Conservation (phyloP, 2,329 filamentous ascomycete species). For the Fusarium humuli region DNA sequence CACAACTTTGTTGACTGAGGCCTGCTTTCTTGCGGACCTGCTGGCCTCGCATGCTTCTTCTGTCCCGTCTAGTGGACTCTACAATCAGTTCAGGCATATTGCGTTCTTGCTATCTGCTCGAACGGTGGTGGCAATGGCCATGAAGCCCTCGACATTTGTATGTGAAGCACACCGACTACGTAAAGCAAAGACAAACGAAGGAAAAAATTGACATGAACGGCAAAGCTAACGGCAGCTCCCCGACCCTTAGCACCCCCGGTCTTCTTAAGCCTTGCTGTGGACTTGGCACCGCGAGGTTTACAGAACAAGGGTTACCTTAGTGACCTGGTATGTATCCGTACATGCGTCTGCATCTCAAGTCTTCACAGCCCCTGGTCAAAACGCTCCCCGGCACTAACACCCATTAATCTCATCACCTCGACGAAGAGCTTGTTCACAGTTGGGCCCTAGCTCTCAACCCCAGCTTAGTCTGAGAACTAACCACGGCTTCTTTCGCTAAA, state of each 20-base stretch:
- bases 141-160: background rate
- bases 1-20: slow-evolving; percentile 37
- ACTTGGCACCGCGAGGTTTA: slow-evolving; percentile 36
- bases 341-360: slow-evolving; percentile 38
- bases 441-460: slow-evolving; percentile 40
- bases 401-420: slow-evolving; percentile 38
- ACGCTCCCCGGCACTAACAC: slow-evolving; percentile 41
- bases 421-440: slow-evolving; percentile 34
- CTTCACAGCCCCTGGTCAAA: slow-evolving; percentile 37
- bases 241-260: slow-evolving; percentile 42
- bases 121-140: background rate
- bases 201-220: slow-evolving; percentile 34
- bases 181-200: slow-evolving; percentile 6
- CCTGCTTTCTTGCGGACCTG: slow-evolving; percentile 32
- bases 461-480: slow-evolving; percentile 39
- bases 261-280: slow-evolving; percentile 44
- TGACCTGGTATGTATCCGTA: slow-evolving; percentile 36
- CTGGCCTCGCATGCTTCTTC: slow-evolving; percentile 36
- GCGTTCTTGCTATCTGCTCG: background rate
- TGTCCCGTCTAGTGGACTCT: slow-evolving; percentile 7
- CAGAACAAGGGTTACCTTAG: slow-evolving; percentile 36
- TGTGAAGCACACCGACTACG: slow-evolving; percentile 35
- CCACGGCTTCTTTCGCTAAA: slow-evolving; percentile 40
- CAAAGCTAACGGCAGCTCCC: slow-evolving; percentile 45
- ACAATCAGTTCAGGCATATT: background rate